Conservation (phyloP, 2,329 filamentous ascomycete genomes). For the Scedosporium dehoogii region DNA sequence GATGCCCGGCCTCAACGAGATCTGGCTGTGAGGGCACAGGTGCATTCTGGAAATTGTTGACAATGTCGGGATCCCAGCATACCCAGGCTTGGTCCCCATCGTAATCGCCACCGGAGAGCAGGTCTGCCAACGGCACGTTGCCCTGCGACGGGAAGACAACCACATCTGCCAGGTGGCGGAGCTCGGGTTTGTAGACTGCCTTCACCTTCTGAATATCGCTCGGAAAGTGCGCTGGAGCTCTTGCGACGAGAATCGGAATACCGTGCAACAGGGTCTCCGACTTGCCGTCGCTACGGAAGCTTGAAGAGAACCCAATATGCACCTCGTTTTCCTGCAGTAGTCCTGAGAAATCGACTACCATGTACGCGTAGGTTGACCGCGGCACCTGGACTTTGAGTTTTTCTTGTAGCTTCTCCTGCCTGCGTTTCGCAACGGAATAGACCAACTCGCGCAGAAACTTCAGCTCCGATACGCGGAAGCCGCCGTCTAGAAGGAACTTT, state of each 20-base stretch:
- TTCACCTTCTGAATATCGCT: constrained; percentile 65
- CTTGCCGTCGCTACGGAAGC: constrained; percentile 37
- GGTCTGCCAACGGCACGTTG: constrained; percentile 51
- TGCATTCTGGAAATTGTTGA: constrained; percentile 56
- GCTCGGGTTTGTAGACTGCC: constrained; percentile 45
- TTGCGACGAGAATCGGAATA: constrained; percentile 54
- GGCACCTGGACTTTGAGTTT: constrained; percentile 53
- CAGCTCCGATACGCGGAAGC: constrained; percentile 40
- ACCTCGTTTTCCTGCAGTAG: constrained; percentile 55
- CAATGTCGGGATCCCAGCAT: constrained; percentile 61
- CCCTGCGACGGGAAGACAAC: constrained; percentile 65
- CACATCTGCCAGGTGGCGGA: constrained; percentile 65
- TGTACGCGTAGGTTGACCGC: constrained; percentile 52
- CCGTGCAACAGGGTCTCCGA: constrained; percentile 30
- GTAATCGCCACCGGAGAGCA: constrained; percentile 71
- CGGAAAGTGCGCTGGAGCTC: constrained; percentile 58
- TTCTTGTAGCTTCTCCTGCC: constrained; percentile 41
- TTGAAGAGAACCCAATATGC: constrained; percentile 57
- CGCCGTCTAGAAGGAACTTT: constrained; percentile 44
- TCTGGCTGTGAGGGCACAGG: constrained; percentile 22
- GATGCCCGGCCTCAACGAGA: constrained; percentile 33
- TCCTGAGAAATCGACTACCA: constrained; percentile 57
- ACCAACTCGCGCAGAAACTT: constrained; percentile 40
- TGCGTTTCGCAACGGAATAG: constrained; percentile 34
- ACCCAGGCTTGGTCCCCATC: constrained; percentile 73